Conservation (phyloP, 257 asterid species). For the Salvia miltiorrhiza region DNA sequence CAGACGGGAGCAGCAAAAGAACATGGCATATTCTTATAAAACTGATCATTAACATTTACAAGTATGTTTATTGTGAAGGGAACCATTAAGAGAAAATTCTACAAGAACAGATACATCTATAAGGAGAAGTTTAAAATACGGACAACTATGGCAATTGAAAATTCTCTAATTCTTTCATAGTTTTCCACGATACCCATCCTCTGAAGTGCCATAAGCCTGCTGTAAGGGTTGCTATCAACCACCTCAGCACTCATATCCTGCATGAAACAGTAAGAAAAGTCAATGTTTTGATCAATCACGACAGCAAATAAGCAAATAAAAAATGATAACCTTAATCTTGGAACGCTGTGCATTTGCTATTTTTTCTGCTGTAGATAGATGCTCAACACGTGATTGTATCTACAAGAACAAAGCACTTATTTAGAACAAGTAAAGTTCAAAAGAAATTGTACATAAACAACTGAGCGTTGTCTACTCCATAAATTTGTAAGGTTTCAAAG, state of each 20-base stretch:
- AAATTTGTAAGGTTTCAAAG: not conserved
- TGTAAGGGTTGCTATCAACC: constrained; percentile 95
- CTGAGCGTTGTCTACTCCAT: not conserved
- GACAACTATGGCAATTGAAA: constrained; percentile 93
- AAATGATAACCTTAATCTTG: constrained; percentile 64
- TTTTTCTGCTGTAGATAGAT: constrained; percentile 39
- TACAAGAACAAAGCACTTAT: constrained; percentile 29
- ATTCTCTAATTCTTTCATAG: constrained; percentile 82
- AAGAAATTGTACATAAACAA: not conserved
- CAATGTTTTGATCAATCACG: not conserved
- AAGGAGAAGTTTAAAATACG: constrained; percentile 32
- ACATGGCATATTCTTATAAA: no score
- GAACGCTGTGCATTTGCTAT: constrained; percentile 48
- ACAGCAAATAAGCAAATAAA: not conserved
- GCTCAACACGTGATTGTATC: constrained; percentile 58
- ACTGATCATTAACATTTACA: no score
- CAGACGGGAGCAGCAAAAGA: no score
- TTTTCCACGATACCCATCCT: constrained; percentile 98
- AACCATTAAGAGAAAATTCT: not conserved
- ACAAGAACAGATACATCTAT: not conserved
- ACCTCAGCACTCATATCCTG: constrained; percentile 96
- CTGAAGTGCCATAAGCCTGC: constrained; percentile 99
- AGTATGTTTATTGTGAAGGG: not conserved
- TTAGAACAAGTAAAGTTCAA: not conserved
- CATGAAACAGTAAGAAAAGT: constrained; percentile 19